Evolutionary conservation across 257 asterid genomes (phyloP), one percentile per base, ranked within the genome.

Genomic region (Ilex aquifolium): DNA sequence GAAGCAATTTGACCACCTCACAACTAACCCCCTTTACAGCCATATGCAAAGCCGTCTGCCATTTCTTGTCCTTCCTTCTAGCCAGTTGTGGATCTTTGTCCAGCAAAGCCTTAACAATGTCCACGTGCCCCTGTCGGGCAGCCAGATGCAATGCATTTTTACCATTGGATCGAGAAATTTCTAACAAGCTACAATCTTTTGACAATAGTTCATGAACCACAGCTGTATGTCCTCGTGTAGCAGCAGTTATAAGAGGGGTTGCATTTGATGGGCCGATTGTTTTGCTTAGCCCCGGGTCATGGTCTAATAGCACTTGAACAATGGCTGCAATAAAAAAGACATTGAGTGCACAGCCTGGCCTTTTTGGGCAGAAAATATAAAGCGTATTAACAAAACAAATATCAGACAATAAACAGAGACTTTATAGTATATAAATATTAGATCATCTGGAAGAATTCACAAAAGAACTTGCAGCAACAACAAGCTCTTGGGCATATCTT

Each of bases 41-140:
- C 86, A 81, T 77, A 73, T 81, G 86, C 71, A 81, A 62, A 31
- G 86, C 83, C 5, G 86, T 81, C 72, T 81, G 87, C 61, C 87
- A 84, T 65, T 81, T 81, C 63, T 78, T 78, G 76, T 81, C 87
- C 0, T 68, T 73, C 60, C 84, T 70, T 69, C 82, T 67, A 59
- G 84, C 87, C 72, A 81, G 55, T 61, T 81, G 87, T 9, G 78
- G 64, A 70, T 77, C 87, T 68, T 74, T 78, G 16, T 75, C 76
- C 0, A 81, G 87, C 71, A 81, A 69, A 14, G 80, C 78, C 62
- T 65, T 78, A 13, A 81, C 76, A 60, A 81, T 78, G 60, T 75
- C 87, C n/a, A 56, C 82, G 53, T 81, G 84, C 40, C 87, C 87
- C 66, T 73, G 84, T 57, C 87, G 65, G 32, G 84, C 81, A 27